Conservation (phyloP, 306 rosid genomes). For the Mimosa pudica region DNA sequence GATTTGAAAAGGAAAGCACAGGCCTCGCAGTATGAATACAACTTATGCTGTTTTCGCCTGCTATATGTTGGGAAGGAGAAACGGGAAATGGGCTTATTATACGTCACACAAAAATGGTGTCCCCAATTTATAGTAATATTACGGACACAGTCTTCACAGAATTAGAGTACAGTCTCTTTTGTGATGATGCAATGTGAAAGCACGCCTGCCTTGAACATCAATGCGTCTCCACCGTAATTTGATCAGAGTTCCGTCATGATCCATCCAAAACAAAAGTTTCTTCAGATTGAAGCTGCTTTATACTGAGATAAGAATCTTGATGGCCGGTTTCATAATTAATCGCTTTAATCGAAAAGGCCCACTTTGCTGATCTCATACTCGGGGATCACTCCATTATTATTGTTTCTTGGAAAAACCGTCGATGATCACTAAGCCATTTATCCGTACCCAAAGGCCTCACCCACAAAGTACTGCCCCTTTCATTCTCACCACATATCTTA, state of each 20-base stretch:
- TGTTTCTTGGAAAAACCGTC: neutral
- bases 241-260: neutral
- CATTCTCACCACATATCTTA: constrained; percentile 8
- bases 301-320: neutral
- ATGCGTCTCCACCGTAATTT: neutral
- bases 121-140: neutral
- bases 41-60: too few species aligned
- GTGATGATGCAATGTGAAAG: neutral
- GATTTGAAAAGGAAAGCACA: too few species aligned
- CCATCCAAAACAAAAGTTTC: neutral
- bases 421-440: constrained; percentile 1
- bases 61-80: too few species aligned
- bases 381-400: neutral
- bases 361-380: neutral
- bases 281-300: neutral
- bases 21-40: too few species aligned
- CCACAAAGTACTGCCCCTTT: neutral
- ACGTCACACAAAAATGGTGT: neutral
- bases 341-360: neutral
- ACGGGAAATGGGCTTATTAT: too few species aligned
- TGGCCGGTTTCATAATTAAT: neutral
- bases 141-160: neutral
- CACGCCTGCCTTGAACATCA: neutral
- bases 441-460: constrained; percentile 35
- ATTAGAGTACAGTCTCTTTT: neutral